Evolutionary conservation across 1,139 yeast genomes (phyloP), one percentile per base, ranked within the genome.

Genomic region (Hansenula sp.): DNA sequence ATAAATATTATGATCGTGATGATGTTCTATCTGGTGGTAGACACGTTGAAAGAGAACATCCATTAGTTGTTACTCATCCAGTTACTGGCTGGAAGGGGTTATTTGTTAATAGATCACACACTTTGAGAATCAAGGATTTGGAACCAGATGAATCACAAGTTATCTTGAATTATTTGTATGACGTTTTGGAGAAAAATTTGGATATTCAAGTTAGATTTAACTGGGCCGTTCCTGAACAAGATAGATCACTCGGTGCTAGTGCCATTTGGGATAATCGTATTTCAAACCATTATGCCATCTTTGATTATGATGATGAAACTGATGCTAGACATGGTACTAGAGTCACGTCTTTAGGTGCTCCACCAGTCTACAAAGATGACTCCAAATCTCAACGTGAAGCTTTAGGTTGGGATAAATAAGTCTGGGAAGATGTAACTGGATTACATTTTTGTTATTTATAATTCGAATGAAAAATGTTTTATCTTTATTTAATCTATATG

Each of bases 21-120:
- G 69, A 72, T 52, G 74, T 76, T 32, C 62, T 72, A 46, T 54
- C 59, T 34, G 76, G 76, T 6, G 70, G 74, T 15, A 63, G 62
- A 56, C 56, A 44, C 43, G 56, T 72, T 41, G 67, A 63, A 27
- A 57, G 68, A 46, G 65, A 60, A 40, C 79, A 74, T 53, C 77
- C 77, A 3, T 38, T 74, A 19, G 66, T 74, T 33, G 66, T 77
- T 59, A 73, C 77, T 5, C 76, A 74, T 48, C 79, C 79, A n/a
- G 76, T 71, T n/a, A 74, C 79, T 33, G 78, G 77, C 2, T 72
- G 77, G 77, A 74, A 74, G 58, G 63, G 70, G 10, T 62, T 74
- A 54, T 71, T 54, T 49, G 75, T 73, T 41, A 74, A 73, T 61
- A 60, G 76, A 42, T 52, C 65, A 15, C 42, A 40, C 49, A 49